These are phyloP conservation scores for Balamuthia mandrillaris DNA, from an alignment of 208 protist species.

Conservation along the genomic window DNA sequence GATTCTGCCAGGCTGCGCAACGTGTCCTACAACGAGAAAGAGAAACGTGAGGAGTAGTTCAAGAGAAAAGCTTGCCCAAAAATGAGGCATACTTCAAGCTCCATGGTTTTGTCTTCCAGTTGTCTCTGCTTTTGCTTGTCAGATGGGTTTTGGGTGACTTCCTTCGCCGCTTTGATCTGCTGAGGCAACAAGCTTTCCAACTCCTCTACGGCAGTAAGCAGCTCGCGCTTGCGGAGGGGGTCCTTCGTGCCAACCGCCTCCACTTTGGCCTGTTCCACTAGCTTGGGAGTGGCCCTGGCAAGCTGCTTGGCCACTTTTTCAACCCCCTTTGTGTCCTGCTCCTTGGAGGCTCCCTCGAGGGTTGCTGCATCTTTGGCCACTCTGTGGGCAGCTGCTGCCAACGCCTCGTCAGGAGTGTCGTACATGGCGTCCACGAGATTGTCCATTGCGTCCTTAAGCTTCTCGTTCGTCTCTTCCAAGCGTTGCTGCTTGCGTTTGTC, in stretches of 20 bases:
- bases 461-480: conserved; percentile 1
- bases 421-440: background rate
- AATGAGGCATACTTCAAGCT: no score
- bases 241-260: background rate
- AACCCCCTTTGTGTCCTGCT: background rate
- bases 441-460: background rate
- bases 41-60: no score
- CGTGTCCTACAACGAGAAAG: no score
- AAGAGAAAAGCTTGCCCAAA: no score
- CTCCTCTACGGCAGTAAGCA: background rate
- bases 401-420: conserved; percentile 9
- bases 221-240: background rate
- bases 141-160: background rate
- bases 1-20: no score
- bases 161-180: conserved; percentile 5
- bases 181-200: background rate
- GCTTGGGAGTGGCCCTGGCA: conserved; percentile 23
- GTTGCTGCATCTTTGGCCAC: background rate
- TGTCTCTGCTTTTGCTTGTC: background rate
- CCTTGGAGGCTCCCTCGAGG: background rate
- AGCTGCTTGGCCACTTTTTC: conserved; percentile 22
- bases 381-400: background rate
- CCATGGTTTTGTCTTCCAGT: background rate
- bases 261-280: background rate
- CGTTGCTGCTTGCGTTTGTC: background rate